Conservation (phyloP, 2,329 filamentous ascomycete genomes). For the Aspergillus melleus region DNA sequence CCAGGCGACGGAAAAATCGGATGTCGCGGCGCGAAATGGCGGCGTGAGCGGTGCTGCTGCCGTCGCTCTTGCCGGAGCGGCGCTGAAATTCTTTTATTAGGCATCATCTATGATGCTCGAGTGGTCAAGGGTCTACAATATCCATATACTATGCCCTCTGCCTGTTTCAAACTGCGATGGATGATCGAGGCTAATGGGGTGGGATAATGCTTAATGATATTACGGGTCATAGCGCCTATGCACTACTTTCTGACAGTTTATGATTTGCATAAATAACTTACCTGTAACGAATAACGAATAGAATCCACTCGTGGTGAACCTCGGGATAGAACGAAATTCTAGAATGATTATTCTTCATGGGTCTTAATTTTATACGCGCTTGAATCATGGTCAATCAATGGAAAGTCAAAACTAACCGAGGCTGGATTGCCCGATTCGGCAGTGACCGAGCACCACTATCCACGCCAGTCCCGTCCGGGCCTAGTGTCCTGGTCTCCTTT, state of each 20-base stretch:
- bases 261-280: too few species aligned
- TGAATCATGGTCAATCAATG: too few species aligned
- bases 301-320: too few species aligned
- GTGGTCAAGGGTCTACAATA: not conserved
- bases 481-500: not conserved
- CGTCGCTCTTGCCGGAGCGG: constrained; percentile 41
- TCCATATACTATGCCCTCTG: not conserved
- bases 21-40: constrained; percentile 8
- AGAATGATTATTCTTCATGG: too few species aligned
- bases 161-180: not conserved
- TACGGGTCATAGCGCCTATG: not conserved
- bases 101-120: not conserved
- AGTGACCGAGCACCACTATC: not conserved
- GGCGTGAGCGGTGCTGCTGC: constrained; percentile 13
- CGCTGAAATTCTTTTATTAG: not conserved
- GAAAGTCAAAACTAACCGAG: not conserved
- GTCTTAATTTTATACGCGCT: too few species aligned
- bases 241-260: too few species aligned
- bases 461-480: not conserved
- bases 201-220: not conserved
- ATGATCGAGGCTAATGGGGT: not conserved
- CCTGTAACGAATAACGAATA: too few species aligned
- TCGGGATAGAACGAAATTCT: too few species aligned
- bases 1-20: constrained; percentile 10
- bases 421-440: not conserved